Base-by-base conservation (phyloP, 2,329 filamentous ascomycete species). In the Penicillium sclerotigenum region DNA sequence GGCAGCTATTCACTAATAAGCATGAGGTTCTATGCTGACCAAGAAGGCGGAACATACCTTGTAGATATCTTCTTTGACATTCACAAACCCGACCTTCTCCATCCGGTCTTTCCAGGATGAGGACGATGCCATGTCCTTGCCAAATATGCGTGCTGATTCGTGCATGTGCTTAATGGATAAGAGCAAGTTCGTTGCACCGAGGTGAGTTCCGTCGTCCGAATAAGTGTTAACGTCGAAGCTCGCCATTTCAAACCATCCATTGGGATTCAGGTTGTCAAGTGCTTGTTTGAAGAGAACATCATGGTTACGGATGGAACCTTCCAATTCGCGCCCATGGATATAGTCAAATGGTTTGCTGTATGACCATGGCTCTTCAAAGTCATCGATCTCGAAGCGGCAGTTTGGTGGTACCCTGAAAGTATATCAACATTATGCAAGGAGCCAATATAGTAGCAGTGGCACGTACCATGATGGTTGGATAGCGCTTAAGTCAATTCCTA, bases 151-250 rank as follows among this genome's bases (percentile, higher is more conserved):
- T 11, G 70, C 67, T 22, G 66, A 62, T 14, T 50, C 45, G 41
- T 71, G 68, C 37, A 73, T 65, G 4, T 77, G 63, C 20, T 67
- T 58, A 18, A 66, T 60, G 29, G 59, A 62, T 24, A 71, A 60
- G 1, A 67, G 43, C 14, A 71, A 24, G 16, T 54, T 61, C 3
- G 54, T 60, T 18, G 69, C 70, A 6, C 59, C 57, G 13, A 67
- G 57, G 45, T 71, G 68, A 7, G 68, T 71, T 1, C 40, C 63
- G 46, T 72, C 68, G n/a, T 71, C 69, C 20, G 91, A 96, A 72
- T 96, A 92, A 0, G 92, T 96, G 72, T 96, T 96, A 71, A 96
- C 88, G 73, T 97, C 92, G 53, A 97, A 87, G 14, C 83, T 87
- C 10, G 91, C 56, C 20, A 71, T 65, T 47, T 71, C 69, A 24